These are phyloP conservation scores for Pythium periplocum DNA, from an alignment of 352 stramenopile species.

Conservation along the genomic window DNA sequence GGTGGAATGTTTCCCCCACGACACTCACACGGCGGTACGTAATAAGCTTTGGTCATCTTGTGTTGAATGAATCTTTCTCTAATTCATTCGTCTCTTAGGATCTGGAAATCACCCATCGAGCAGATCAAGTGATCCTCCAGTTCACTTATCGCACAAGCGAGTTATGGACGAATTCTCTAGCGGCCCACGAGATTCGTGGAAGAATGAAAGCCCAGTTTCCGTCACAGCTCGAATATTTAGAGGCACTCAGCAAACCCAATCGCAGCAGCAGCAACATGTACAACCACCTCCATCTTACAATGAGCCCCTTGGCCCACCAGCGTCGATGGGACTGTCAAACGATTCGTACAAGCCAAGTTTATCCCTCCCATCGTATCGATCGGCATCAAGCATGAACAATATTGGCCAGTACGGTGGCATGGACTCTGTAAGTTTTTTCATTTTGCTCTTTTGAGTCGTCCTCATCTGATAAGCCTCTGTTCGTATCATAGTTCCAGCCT, in stretches of 20 bases:
- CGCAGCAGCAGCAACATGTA: slow-evolving; percentile 26
- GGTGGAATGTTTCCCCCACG: slow-evolving; percentile 12
- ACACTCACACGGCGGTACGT: slow-evolving; percentile 8
- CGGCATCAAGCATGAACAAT: slow-evolving; percentile 24
- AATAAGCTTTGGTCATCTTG: not conserved
- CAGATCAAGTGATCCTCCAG: slow-evolving; percentile 13
- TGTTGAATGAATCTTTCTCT: not conserved
- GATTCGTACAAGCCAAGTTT: slow-evolving; percentile 38
- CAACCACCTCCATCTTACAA: slow-evolving; percentile 12
- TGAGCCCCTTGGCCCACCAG: slow-evolving; percentile 4
- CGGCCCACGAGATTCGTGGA: slow-evolving; percentile 17
- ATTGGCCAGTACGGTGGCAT: slow-evolving; percentile 41
- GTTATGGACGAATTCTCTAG: slow-evolving; percentile 21
- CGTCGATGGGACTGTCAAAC: slow-evolving; percentile 2
- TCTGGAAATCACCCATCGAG: slow-evolving; percentile 5
- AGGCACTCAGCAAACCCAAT: slow-evolving; percentile 20
- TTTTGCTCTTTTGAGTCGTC: not conserved
- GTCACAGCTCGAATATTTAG: slow-evolving; percentile 22
- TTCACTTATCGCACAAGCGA: slow-evolving; percentile 23
- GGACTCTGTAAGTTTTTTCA: slow-evolving; percentile 40
- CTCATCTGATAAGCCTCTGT: not conserved
- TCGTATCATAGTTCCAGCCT: slow-evolving; percentile 6
- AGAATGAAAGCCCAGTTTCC: slow-evolving; percentile 23
- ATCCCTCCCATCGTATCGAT: slow-evolving; percentile 36
- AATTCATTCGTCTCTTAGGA: not conserved